Evolutionary conservation across 1,284 basidiomycete species (phyloP), one percentile per base, ranked within the genome.

Genomic region (Apiotrichum gracile): DNA sequence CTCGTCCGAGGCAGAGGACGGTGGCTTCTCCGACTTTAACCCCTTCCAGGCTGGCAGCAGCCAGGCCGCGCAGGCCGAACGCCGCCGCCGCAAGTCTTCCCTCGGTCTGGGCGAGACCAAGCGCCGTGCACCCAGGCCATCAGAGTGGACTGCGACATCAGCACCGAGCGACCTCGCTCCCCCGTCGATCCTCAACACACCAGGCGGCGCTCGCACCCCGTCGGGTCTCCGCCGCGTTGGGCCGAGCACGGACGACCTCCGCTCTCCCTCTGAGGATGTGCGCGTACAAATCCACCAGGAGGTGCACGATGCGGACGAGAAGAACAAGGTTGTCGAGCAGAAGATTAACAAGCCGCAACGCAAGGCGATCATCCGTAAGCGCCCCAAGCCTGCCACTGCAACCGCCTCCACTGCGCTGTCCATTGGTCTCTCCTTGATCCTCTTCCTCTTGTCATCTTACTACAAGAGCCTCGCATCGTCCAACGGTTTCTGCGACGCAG

Each of bases 401-500:
- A 60, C 63, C 4, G 46, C 61, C 10, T 57, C 64, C 1, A 52
- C 47, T 31, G 81, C 52, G 16, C 81, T 67, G 40, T 80, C 55
- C 42, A 79, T 78, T 17, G 51, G 80, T 16, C 66, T 76, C 47
- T 60, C 75, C 25, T 74, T 78, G 17, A 71, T 79, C 59, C 64
- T 79, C 37, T 68, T 79, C 37, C 69, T 78, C 60, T 76, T 79
- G 26, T n/a, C 66, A 14, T 61, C 60, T 7, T 67, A 75, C 49
- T 79, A 70, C 66, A 74, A 74, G 39, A 60, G 68, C 6, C 81
- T 87, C 57, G 90, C 87, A 5, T 74, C 84, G 1, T 71, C 79
- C 2, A 83, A 91, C 61, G 91, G 92, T 1, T 96, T 83, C 76
- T 96, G 91, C 72, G 85, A 91, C 63, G 74, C 83, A 12, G 83